Conservation (phyloP, 768 basidiomycete genomes). For the Amanita thiersii region DNA sequence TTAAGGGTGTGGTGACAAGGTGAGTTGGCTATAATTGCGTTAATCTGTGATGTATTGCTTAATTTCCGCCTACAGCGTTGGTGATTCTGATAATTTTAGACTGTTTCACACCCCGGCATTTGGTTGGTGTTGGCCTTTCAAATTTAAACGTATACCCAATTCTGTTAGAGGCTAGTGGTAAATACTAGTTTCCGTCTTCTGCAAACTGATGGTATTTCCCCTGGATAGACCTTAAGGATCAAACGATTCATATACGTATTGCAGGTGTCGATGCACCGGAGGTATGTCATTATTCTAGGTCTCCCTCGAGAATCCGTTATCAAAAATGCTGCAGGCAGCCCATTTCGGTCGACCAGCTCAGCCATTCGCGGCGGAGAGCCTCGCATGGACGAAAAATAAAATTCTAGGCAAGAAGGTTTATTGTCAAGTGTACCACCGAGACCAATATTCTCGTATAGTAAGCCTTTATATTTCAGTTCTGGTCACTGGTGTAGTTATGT, state of each 20-base stretch:
- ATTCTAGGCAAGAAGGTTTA: constrained; percentile 54
- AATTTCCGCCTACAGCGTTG: constrained; percentile 42
- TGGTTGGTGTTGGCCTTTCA: constrained; percentile 69
- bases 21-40: constrained; percentile 21
- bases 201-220: no score
- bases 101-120: constrained; percentile 80
- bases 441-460: constrained; percentile 83
- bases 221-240: constrained; percentile 55
- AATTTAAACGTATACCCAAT: constrained; percentile 56
- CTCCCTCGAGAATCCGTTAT: not conserved
- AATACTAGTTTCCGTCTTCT: no score
- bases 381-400: constrained; percentile 57
- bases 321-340: constrained; percentile 37
- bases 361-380: constrained; percentile 63
- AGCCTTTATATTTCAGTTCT: constrained; percentile 17
- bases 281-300: constrained; percentile 28
- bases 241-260: constrained; percentile 83
- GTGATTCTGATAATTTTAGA: constrained; percentile 83
- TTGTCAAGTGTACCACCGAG: constrained; percentile 65
- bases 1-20: constrained; percentile 69
- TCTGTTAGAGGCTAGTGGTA: constrained; percentile 53
- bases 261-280: constrained; percentile 94
- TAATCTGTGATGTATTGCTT: not conserved
- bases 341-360: constrained; percentile 84
- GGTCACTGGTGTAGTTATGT: not conserved